Conservation (phyloP, 345 rosid genomes). For the Zanthoxylum bungeanum region DNA sequence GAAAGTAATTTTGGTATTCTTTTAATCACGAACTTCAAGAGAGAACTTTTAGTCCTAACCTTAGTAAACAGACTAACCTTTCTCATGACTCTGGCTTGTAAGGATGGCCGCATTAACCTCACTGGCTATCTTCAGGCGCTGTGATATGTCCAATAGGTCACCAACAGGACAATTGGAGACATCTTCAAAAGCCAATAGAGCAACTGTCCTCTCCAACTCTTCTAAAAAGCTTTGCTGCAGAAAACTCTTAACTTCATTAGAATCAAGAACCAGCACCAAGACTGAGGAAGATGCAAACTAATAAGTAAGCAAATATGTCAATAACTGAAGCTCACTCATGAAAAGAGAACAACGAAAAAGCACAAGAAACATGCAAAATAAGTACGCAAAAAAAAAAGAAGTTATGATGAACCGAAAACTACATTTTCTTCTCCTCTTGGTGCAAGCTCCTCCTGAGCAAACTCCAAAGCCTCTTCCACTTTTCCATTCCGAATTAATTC, state of each 20-base stretch:
- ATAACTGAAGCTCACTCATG: background rate
- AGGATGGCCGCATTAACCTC: conserved; percentile 98
- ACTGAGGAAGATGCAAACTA: background rate
- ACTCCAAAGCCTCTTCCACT: conserved; percentile 90
- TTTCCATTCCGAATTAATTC: conserved; percentile 91
- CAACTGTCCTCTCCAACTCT: conserved; percentile 95
- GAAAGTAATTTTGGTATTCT: background rate
- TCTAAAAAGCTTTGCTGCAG: conserved; percentile 80
- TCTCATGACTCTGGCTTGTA: conserved; percentile 96
- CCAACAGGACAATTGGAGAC: conserved; percentile 81
- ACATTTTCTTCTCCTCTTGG: conserved; percentile 98
- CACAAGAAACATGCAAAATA: conserved; percentile 1
- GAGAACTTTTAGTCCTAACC: no score
- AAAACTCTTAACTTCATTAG: conserved; percentile 3
- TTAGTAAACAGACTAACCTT: conserved; percentile 46
- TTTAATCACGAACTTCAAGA: background rate
- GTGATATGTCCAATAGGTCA: conserved; percentile 85
- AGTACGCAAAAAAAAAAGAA: conserved; percentile 16
- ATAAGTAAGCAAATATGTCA: background rate
- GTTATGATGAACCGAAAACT: conserved; percentile 7
- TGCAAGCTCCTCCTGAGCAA: conserved; percentile 99
- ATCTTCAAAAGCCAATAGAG: conserved; percentile 89
- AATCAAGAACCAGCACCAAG: background rate
- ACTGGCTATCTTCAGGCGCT: conserved; percentile 92
- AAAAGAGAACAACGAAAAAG: background rate